Conservation (phyloP, 2,329 filamentous ascomycete genomes). For the Uncinocarpus reesii region DNA sequence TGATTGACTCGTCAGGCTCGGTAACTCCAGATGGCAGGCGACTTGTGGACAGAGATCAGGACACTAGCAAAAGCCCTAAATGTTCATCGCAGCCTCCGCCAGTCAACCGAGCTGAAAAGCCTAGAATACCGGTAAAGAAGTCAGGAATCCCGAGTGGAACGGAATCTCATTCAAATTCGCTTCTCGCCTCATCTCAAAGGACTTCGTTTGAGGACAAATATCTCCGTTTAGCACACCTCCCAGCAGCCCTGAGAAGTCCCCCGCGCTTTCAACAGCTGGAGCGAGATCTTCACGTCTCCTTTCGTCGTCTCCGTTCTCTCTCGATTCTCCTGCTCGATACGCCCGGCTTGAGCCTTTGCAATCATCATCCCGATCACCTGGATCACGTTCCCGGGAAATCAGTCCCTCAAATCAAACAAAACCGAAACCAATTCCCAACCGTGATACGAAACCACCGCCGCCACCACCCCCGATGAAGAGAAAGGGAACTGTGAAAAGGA, state of each 20-base stretch:
- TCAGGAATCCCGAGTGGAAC: conserved; percentile 30
- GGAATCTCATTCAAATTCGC: conserved; percentile 15
- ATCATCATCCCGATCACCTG: conserved; percentile 14
- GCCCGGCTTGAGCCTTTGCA: conserved; percentile 4
- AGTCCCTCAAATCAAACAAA: conserved; percentile 25
- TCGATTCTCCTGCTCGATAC: conserved; percentile 2
- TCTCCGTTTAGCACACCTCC: conserved; percentile 87
- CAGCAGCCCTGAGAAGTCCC: conserved; percentile 53
- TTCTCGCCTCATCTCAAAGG: conserved; percentile 23
- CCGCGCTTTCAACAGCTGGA: conserved; percentile 1
- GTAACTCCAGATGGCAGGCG: conserved; percentile 31
- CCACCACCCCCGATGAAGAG: conserved; percentile 21
- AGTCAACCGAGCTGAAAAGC: conserved; percentile 71
- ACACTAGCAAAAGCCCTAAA: conserved; percentile 26
- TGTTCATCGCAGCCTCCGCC: conserved; percentile 53
- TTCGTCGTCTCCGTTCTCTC: conserved; percentile 4
- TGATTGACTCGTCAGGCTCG: conserved; percentile 39
- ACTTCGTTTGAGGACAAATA: conserved; percentile 37
- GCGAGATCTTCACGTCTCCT: conserved; percentile 1
- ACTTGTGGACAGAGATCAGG: conserved; percentile 15
- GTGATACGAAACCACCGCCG: conserved; percentile 13
- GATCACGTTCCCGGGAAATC: conserved; percentile 17
- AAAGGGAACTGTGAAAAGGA: conserved; percentile 19
- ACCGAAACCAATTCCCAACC: conserved; percentile 27
- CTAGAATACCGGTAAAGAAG: conserved; percentile 48